Evolutionary conservation across 768 basidiomycete genomes (phyloP), one percentile per base, ranked within the genome.

Genomic region (Leucocoprinus birnbaumii): DNA sequence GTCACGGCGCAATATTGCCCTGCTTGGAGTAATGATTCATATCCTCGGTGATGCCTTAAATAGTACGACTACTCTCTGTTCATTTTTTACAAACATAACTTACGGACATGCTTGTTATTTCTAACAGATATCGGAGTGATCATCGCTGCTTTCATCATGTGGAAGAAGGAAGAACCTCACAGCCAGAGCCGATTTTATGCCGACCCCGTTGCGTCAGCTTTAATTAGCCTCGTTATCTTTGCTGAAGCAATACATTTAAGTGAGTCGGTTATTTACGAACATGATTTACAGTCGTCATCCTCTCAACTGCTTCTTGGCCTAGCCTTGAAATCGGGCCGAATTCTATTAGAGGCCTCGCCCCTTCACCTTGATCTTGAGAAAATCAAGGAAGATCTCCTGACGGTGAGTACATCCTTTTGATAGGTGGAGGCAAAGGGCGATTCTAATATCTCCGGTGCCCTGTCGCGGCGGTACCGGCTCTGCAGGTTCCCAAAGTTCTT

Each of bases 51-150:
- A 82, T 59, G 82, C 80, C 10, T 61, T 79, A 14, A 82, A 82
- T 62, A 82, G 80, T 78, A 58, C 31, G 75, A 31, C 66, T 44
- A 2, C 27, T 51, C 56, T 38, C n/a, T 10, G 55, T 55, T 53
- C 55, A 48, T 45, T n/a, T 9, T 35, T 31, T 11, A 31, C 31
- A 45, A 41, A 26, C 53, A 46, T 37, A 22, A 46, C 40, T 42
- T 22, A 41, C 37, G 11, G 34, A 27, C 40, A 5, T 11, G n/a
- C n/a, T 58, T 31, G 46, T 37, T 49, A 51, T 47, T 26, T 44
- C 27, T 11, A 44, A 9, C 49, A 83, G 81, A 82, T 62, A 67
- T 82, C 58, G 80, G 79, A n/a, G 81, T 83, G 50, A 80, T 83
- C 31, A 64, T 82, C 25, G 73, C 79, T 14, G 79, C 77, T 18